Evolutionary conservation across 768 basidiomycete species (phyloP).

Genomic region (Leccinum broughii): DNA sequence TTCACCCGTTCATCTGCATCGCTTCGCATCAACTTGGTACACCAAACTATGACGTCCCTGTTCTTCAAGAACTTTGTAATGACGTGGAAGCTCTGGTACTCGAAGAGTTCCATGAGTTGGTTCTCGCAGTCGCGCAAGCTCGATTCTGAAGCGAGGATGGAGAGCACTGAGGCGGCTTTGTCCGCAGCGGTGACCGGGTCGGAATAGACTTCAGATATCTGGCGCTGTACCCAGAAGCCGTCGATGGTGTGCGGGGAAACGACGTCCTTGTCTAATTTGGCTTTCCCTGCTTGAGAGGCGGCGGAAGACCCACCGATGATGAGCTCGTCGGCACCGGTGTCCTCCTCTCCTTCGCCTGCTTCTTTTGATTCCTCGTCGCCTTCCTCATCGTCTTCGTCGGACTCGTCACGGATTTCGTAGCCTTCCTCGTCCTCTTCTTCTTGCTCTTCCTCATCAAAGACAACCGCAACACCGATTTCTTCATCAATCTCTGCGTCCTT

Average conservation of each 20-base stretch:
- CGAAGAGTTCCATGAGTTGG: slow-evolving; percentile 94
- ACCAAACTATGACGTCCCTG: slow-evolving; percentile 96
- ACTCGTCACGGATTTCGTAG: slow-evolving; percentile 82
- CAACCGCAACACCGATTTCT: slow-evolving; percentile 95
- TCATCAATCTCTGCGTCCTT: slow-evolving; percentile 92
- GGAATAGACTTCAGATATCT: slow-evolving; percentile 86
- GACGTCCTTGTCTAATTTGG: slow-evolving; percentile 69
- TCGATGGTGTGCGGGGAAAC: slow-evolving; percentile 92
- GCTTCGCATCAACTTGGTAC: slow-evolving; percentile 90
- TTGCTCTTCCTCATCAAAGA: slow-evolving; percentile 96
- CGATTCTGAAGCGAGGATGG: slow-evolving; percentile 83
- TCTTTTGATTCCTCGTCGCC: slow-evolving; percentile 44
- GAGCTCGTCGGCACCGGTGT: slow-evolving; percentile 63
- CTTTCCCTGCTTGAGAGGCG: slow-evolving; percentile 42
- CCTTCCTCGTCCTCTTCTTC: slow-evolving; percentile 92
- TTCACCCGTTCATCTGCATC: slow-evolving; percentile 88
- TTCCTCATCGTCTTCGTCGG: slow-evolving; percentile 71
- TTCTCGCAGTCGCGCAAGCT: slow-evolving; percentile 93
- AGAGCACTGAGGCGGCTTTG: slow-evolving; percentile 83
- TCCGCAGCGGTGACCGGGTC: slow-evolving; percentile 94
- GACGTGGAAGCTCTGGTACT: slow-evolving; percentile 88
- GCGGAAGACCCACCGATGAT: slow-evolving; percentile 75
- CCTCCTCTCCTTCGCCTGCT: slow-evolving; percentile 47
- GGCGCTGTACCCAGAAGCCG: slow-evolving; percentile 98
- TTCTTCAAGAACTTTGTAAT: slow-evolving; percentile 92